These are phyloP conservation scores for Teunomyces aglyptinius DNA, from an alignment of 805 yeast species.

Conservation along the genomic window DNA sequence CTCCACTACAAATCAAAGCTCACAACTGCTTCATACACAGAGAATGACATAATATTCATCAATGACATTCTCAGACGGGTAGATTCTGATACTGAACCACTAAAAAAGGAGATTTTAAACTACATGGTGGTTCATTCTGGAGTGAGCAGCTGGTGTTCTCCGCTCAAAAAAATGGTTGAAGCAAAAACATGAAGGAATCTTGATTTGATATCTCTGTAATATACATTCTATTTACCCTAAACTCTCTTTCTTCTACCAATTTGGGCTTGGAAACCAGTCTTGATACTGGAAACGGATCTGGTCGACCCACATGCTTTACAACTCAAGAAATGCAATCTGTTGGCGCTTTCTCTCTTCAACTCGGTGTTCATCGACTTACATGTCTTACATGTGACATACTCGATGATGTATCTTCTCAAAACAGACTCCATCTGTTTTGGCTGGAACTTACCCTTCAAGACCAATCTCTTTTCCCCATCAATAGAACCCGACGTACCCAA, in stretches of 20 bases:
- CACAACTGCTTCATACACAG: neutral
- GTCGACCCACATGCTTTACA: conserved; percentile 98
- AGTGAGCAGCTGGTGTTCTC: conserved; percentile 63
- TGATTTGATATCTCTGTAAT: conserved; percentile 13
- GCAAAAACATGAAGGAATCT: conserved; percentile 5
- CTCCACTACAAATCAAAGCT: conserved; percentile 44
- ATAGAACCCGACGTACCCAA: conserved; percentile 99
- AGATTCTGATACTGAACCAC: neutral
- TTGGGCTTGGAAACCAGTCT: conserved; percentile 99
- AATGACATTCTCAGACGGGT: conserved; percentile 7
- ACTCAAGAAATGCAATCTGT: conserved; percentile 94
- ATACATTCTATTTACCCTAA: conserved; percentile 11
- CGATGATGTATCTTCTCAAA: conserved; percentile 92
- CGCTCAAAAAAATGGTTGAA: conserved; percentile 51
- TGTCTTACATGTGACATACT: conserved; percentile 97
- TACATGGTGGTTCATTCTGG: conserved; percentile 61
- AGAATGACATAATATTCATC: conserved; percentile 12
- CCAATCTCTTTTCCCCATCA: conserved; percentile 95
- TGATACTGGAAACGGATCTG: conserved; percentile 93
- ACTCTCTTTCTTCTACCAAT: conserved; percentile 83
- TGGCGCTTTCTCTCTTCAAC: conserved; percentile 90
- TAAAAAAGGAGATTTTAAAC: conserved; percentile 39
- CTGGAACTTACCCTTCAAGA: conserved; percentile 97
- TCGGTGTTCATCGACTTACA: conserved; percentile 98
- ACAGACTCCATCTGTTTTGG: conserved; percentile 97